A percentile compares a stretch with the other conserved stretches of the same genome.
These are phyloP conservation scores for Wallacemonas sp. DNA, from an alignment of 208 protist genomes.

Conservation along the genomic window DNA sequence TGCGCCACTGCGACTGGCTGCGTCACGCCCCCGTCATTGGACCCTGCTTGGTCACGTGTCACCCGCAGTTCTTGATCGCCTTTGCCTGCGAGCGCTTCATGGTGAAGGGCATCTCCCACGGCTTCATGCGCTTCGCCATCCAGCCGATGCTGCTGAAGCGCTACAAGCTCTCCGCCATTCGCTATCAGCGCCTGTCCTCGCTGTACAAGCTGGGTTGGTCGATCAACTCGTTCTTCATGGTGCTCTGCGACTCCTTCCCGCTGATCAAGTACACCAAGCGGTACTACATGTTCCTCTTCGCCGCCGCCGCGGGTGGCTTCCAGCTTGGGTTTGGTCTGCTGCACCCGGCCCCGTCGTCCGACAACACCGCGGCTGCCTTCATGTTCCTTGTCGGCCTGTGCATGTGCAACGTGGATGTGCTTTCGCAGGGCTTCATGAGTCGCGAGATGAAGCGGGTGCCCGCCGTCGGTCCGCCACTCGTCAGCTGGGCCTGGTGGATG, in stretches of 20 bases:
- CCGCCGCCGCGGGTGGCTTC: constrained; percentile 17
- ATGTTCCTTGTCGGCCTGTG: constrained; percentile 32
- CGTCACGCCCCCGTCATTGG: constrained; percentile 7
- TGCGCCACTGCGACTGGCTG: background rate
- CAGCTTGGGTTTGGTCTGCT: constrained; percentile 24
- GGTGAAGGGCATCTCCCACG: constrained; percentile 19
- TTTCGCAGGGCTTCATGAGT: constrained; percentile 42
- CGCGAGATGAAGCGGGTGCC: constrained; percentile 28
- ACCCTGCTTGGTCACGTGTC: background rate
- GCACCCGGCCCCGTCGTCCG: constrained; percentile 14
- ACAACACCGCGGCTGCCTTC: constrained; percentile 19
- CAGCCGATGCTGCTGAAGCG: constrained; percentile 27
- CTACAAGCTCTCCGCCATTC: constrained; percentile 12
- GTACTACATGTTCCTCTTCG: constrained; percentile 29
- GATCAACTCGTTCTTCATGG: constrained; percentile 28
- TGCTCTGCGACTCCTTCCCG: constrained; percentile 30
- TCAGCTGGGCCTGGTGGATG: constrained; percentile 41
- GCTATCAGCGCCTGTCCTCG: constrained; percentile 16
- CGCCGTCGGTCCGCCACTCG: constrained; percentile 21
- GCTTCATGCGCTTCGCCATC: constrained; percentile 23
- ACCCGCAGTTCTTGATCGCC: constrained; percentile 18
- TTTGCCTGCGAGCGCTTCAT: constrained; percentile 23
- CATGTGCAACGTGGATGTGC: constrained; percentile 36
- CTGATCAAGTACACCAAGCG: constrained; percentile 37
- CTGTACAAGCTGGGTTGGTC: constrained; percentile 27